Percentiles rank a stretch among this genome's conserved stretches.
These are phyloP conservation scores for Penicillium cataractarum DNA, from an alignment of 495 filamentous ascomycete genomes.

Conservation along the genomic window DNA sequence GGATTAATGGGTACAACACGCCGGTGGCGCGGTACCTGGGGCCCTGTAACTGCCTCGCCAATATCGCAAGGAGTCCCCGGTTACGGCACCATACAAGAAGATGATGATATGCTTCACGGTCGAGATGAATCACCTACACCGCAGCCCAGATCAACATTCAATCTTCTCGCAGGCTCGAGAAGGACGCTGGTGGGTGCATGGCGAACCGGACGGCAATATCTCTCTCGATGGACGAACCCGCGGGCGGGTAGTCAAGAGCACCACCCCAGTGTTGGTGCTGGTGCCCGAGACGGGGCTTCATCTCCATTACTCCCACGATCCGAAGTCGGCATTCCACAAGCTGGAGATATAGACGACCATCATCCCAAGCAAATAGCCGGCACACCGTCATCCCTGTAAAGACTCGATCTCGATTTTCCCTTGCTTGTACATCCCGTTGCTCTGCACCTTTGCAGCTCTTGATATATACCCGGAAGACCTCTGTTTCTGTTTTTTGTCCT, in stretches of 20 bases:
- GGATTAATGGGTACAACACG: constrained; percentile 27
- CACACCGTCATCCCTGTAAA: constrained; percentile 14
- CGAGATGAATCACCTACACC: constrained; percentile 1
- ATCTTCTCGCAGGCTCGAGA: constrained; percentile 41
- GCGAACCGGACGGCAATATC: constrained; percentile 32
- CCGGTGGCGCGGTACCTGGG: constrained; percentile 19
- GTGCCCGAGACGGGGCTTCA: constrained; percentile 14
- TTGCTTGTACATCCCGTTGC: not conserved
- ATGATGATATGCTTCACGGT: constrained; percentile 6
- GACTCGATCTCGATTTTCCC: not conserved
- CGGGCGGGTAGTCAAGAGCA: constrained; percentile 22
- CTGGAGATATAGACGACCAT: constrained; percentile 5
- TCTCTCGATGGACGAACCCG: constrained; percentile 33
- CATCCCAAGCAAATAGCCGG: not conserved
- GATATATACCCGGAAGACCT: constrained; percentile 2
- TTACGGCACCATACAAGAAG: constrained; percentile 39
- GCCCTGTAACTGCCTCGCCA: constrained; percentile 5
- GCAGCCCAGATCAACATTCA: not conserved
- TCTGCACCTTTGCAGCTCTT: not conserved
- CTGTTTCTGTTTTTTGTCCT: not conserved
- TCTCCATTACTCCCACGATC: constrained; percentile 26
- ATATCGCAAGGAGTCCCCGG: constrained; percentile 11
- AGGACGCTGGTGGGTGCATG: constrained; percentile 33
- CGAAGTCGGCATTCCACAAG: constrained; percentile 5
- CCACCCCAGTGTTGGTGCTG: constrained; percentile 4